phyloP scores from a whole-genome alignment of 352 stramenopile genomes.

The Albugo candida region DNA sequence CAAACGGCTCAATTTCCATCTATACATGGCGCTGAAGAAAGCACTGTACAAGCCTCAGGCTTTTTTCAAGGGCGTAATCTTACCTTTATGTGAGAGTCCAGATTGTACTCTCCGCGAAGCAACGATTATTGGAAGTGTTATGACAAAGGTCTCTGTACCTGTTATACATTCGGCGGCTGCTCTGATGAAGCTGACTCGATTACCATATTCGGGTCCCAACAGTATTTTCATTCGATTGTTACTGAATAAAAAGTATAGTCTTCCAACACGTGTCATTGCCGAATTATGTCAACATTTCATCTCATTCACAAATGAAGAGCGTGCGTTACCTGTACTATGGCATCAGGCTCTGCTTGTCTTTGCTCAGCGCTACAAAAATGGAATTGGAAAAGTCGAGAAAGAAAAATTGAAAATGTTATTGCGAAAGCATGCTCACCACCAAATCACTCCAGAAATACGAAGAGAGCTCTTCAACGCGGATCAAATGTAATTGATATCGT shows the following conservation, averaged over 20 bases:
- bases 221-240: constrained; percentile 98
- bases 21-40: constrained; percentile 98
- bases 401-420: constrained; percentile 87
- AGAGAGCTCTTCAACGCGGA: constrained; percentile 76
- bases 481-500: no score
- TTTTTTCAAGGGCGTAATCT: constrained; percentile 99
- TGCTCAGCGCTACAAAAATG: constrained; percentile 96
- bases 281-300: constrained; percentile 94
- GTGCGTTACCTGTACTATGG: constrained; percentile 93
- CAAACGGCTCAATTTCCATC: constrained; percentile 98
- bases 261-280: constrained; percentile 92
- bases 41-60: constrained; percentile 97
- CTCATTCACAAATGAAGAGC: constrained; percentile 75
- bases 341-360: constrained; percentile 97
- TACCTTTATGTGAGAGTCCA: constrained; percentile 88
- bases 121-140: constrained; percentile 92
- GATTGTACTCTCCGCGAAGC: constrained; percentile 95
- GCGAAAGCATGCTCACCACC: constrained; percentile 84
- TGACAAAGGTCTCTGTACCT: constrained; percentile 97
- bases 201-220: constrained; percentile 93
- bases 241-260: constrained; percentile 99
- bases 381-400: constrained; percentile 89
- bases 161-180: constrained; percentile 97
- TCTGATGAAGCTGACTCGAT: constrained; percentile 94
- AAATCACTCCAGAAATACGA: constrained; percentile 97